Evolutionary conservation across 495 filamentous ascomycete genomes (phyloP).

Genomic region (Penicillium alfredii): DNA sequence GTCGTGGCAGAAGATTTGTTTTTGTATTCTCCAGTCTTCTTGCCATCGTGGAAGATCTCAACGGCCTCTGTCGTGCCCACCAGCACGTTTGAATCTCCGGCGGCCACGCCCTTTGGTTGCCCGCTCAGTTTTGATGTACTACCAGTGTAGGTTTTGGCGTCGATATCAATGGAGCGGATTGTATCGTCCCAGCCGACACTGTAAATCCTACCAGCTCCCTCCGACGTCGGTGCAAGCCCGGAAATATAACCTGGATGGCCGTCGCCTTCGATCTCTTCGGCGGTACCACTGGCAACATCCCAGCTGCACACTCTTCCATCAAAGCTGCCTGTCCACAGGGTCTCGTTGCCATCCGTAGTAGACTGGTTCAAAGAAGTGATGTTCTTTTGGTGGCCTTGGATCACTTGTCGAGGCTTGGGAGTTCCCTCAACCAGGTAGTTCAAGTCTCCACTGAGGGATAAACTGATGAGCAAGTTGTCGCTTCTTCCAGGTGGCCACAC

Average conservation of each 20-base stretch:
- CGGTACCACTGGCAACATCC: slow-evolving; percentile 64
- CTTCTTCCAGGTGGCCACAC: slow-evolving; percentile 80
- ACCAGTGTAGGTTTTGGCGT: slow-evolving; percentile 54
- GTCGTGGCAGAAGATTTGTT: slow-evolving; percentile 62
- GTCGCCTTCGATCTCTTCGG: slow-evolving; percentile 66
- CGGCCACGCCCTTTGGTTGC: slow-evolving; percentile 56
- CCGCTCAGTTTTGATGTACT: slow-evolving; percentile 45
- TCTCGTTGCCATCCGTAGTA: slow-evolving; percentile 39
- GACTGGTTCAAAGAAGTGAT: slow-evolving; percentile 67
- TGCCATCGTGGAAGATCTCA: slow-evolving; percentile 55
- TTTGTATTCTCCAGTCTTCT: slow-evolving; percentile 52
- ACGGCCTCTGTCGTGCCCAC: slow-evolving; percentile 63
- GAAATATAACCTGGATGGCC: slow-evolving; percentile 77
- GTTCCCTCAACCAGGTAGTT: slow-evolving; percentile 77
- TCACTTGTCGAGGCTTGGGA: slow-evolving; percentile 58
- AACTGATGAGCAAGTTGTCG: slow-evolving; percentile 81
- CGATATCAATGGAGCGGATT: slow-evolving; percentile 66
- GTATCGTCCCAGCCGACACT: slow-evolving; percentile 96
- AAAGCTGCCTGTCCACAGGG: slow-evolving; percentile 82
- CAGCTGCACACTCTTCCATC: slow-evolving; percentile 82
- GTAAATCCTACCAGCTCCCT: slow-evolving; percentile 56
- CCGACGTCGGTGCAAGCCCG: slow-evolving; percentile 56
- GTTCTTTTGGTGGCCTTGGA: slow-evolving; percentile 92
- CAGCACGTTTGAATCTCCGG: slow-evolving; percentile 43
- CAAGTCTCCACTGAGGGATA: slow-evolving; percentile 81